These are phyloP conservation scores for Panicum virgatum DNA, from an alignment of 202 grass and related monocot genomes.

Conservation along the genomic window DNA sequence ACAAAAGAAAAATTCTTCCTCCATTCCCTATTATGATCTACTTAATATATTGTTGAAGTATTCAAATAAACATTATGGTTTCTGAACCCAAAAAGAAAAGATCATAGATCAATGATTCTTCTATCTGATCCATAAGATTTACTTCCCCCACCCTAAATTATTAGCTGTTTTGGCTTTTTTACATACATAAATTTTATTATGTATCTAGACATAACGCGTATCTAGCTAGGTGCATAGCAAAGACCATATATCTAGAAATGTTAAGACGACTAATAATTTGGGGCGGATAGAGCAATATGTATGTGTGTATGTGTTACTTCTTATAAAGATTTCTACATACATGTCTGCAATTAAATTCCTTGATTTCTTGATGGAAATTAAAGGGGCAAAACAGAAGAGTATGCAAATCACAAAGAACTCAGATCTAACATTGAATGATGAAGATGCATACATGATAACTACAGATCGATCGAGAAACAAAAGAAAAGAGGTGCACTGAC, in stretches of 20 bases:
- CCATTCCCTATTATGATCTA: too few relatives aligned
- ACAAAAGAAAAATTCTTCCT: too few relatives aligned
- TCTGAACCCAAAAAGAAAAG: neutral
- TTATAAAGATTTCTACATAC: neutral
- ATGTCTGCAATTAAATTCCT: neutral
- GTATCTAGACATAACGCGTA: too few relatives aligned
- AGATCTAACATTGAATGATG: neutral
- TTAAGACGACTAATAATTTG: too few relatives aligned
- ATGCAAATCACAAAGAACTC: neutral
- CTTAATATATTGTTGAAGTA: neutral
- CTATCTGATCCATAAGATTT: neutral
- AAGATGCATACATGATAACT: neutral
- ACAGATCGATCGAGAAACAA: neutral
- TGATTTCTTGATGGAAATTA: neutral
- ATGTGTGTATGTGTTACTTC: neutral
- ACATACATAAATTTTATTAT: too few relatives aligned
- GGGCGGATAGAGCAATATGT: too few relatives aligned
- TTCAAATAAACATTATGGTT: too few relatives aligned
- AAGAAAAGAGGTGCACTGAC: neutral
- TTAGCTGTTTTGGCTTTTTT: too few relatives aligned
- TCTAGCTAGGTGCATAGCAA: too few relatives aligned
- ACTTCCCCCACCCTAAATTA: too few relatives aligned
- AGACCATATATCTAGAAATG: too few relatives aligned
- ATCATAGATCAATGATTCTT: conserved; percentile 6
- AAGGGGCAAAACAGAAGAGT: neutral